phyloP scores from a whole-genome alignment of 2,329 filamentous ascomycete species.

The Fusarium coffeatum region DNA sequence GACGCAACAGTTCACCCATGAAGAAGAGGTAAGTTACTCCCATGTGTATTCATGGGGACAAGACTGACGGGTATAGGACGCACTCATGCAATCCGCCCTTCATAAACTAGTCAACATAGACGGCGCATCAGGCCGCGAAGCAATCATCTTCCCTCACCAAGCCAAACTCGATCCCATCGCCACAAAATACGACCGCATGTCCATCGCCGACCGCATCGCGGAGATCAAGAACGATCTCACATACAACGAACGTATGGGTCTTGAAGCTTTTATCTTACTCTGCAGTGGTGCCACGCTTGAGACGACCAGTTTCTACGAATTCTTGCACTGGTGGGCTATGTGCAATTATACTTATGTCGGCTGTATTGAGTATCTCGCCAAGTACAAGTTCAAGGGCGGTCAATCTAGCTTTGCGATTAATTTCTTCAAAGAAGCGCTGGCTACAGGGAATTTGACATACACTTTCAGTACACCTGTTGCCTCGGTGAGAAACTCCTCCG shows the following conservation, averaged over 20 bases:
- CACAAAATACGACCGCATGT: constrained; percentile 54
- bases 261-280: constrained; percentile 57
- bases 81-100: constrained; percentile 50
- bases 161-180: constrained; percentile 49
- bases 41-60: rapidly evolving
- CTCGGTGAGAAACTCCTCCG: constrained; percentile 46
- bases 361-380: constrained; percentile 54
- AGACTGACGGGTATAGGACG: constrained; percentile 27
- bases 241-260: constrained; percentile 53
- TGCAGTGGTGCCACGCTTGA: constrained; percentile 57
- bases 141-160: constrained; percentile 57
- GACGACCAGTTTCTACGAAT: constrained; percentile 59
- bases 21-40: constrained; percentile 51
- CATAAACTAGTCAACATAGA: constrained; percentile 61
- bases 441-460: constrained; percentile 54
- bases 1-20: constrained; percentile 53
- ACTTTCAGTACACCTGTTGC: constrained; percentile 55
- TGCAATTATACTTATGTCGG: constrained; percentile 55
- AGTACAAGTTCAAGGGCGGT: constrained; percentile 57
- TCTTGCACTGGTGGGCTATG: constrained; percentile 62
- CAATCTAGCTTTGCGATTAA: constrained; percentile 59
- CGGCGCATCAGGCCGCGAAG: constrained; percentile 50
- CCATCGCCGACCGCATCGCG: constrained; percentile 56
- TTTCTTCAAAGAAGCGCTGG: constrained; percentile 58
- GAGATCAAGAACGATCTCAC: constrained; percentile 55